phyloP scores from a whole-genome alignment of 441 rosid species.

The Syzygium malaccense region DNA sequence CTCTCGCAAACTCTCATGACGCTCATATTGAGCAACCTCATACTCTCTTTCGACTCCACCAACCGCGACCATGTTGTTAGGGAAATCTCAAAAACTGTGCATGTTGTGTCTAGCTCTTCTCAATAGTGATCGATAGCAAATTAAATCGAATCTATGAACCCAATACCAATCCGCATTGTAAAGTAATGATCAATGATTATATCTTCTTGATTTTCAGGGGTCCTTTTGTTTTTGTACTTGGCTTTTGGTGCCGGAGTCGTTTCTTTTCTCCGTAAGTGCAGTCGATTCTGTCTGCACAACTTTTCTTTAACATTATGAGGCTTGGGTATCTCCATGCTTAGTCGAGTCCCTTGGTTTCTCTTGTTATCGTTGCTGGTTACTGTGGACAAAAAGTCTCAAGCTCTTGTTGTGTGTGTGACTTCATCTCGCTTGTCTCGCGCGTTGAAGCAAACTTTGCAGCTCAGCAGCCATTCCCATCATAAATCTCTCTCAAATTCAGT shows the following conservation, averaged over 20 bases:
- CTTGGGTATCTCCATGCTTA: background rate
- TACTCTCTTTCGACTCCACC: conserved; percentile 39
- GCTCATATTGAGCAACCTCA: conserved; percentile 41
- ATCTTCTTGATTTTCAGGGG: background rate
- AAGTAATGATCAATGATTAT: background rate
- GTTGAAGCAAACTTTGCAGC: background rate
- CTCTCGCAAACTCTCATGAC: conserved; percentile 52
- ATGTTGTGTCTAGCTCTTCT: background rate
- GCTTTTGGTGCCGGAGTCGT: background rate
- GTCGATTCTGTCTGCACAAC: background rate
- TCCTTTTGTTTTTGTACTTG: background rate
- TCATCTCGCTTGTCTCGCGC: background rate
- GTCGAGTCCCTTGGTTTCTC: background rate
- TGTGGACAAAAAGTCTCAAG: background rate
- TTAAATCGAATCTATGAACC: background rate
- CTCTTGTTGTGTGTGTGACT: background rate
- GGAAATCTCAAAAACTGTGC: conserved; percentile 3
- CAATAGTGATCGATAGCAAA: background rate
- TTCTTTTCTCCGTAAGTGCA: background rate
- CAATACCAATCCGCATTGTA: background rate
- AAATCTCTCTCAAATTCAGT: background rate
- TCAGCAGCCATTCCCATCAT: background rate
- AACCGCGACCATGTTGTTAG: conserved; percentile 18
- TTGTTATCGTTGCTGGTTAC: background rate
- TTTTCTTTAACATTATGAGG: background rate